phyloP scores from a whole-genome alignment of 495 filamentous ascomycete species.

The Aspergillus avenaceus region DNA sequence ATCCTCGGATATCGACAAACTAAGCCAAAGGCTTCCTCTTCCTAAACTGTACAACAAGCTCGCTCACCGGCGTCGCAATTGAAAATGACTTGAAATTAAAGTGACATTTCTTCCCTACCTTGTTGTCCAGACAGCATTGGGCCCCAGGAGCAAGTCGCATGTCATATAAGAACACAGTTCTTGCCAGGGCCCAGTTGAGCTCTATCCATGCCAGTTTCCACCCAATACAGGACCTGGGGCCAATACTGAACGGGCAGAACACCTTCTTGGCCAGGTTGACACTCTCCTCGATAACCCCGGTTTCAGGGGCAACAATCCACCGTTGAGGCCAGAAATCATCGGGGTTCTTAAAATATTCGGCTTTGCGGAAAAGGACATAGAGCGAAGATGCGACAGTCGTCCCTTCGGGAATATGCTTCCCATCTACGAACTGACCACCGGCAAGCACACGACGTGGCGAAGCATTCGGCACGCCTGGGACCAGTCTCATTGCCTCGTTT shows the following conservation, averaged over 20 bases:
- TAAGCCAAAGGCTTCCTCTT: no score
- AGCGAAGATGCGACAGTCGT: slow-evolving; percentile 51
- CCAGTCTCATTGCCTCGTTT: slow-evolving; percentile 69
- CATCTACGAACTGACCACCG: slow-evolving; percentile 58
- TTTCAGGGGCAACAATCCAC: slow-evolving; percentile 43
- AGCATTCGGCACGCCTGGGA: slow-evolving; percentile 59
- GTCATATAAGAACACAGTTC: slow-evolving; percentile 16
- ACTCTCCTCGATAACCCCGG: slow-evolving; percentile 4
- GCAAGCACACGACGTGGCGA: slow-evolving; percentile 58
- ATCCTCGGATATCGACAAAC: no score
- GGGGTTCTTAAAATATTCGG: slow-evolving; percentile 47
- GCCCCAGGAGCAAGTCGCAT: slow-evolving; percentile 15
- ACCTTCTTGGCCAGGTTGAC: slow-evolving; percentile 20
- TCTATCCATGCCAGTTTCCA: slow-evolving; percentile 53
- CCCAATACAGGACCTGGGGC: slow-evolving; percentile 55
- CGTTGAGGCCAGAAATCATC: slow-evolving; percentile 53
- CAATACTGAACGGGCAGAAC: slow-evolving; percentile 56
- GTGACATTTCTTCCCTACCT: neutral
- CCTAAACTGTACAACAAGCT: neutral
- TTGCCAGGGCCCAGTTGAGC: slow-evolving; percentile 25
- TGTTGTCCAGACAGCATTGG: slow-evolving; percentile 1
- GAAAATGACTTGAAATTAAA: neutral
- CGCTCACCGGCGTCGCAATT: no score
- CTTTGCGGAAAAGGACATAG: slow-evolving; percentile 56
- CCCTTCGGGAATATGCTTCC: slow-evolving; percentile 49